Evolutionary conservation across 345 rosid genomes (phyloP).

Genomic region (Bruguiera gymnorhiza): DNA sequence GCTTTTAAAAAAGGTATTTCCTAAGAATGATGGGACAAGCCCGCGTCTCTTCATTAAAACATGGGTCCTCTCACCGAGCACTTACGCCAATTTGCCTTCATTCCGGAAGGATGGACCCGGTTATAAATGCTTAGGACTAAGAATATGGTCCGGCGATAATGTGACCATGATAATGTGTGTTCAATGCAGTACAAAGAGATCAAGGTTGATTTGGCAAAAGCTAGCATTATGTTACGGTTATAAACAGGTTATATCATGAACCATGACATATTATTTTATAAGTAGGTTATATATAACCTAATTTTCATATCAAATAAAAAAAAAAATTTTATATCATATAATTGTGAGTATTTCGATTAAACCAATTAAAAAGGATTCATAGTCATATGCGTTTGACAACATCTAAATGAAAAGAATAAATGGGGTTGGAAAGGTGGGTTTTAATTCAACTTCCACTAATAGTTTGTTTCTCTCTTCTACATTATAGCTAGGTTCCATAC

Average conservation of each 20-base stretch:
- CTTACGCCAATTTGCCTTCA: constrained; percentile 25
- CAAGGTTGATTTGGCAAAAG: constrained; percentile 14
- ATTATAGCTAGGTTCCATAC: background rate
- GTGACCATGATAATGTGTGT: background rate
- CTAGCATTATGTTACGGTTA: too few species aligned
- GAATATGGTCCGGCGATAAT: too few species aligned
- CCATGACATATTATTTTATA: too few species aligned
- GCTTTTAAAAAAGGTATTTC: constrained; percentile 6
- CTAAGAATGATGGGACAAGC: constrained; percentile 42
- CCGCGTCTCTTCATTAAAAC: constrained; percentile 38
- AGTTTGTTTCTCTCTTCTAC: background rate
- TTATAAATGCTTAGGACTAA: constrained; percentile 3
- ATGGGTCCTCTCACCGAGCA: constrained; percentile 43
- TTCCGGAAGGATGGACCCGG: constrained; percentile 21
- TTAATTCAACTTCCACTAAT: constrained; percentile 12
- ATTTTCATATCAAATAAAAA: too few species aligned
- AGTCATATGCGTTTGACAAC: background rate
- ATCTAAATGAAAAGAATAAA: background rate
- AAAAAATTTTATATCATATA: too few species aligned
- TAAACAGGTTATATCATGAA: too few species aligned
- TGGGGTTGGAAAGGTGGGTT: constrained; percentile 6
- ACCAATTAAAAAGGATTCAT: too few species aligned
- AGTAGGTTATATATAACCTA: too few species aligned
- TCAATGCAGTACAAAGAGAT: background rate
- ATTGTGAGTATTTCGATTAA: too few species aligned